Conservation (phyloP, 495 filamentous ascomycete species). For the Penicillium paxilli region DNA sequence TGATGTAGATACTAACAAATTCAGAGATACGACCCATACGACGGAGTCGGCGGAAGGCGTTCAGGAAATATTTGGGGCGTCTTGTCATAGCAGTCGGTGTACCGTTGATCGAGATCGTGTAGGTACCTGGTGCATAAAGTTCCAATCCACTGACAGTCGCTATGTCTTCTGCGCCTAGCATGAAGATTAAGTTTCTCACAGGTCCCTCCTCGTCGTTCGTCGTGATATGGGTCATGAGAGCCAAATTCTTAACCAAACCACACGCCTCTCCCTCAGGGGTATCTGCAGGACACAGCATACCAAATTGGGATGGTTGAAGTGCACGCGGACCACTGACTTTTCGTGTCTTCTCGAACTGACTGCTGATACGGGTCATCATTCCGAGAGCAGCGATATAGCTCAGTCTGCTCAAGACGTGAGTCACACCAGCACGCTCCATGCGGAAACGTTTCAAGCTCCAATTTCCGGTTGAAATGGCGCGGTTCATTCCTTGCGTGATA, state of each 20-base stretch:
- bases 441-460: conserved; percentile 97
- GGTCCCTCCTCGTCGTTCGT: conserved; percentile 91
- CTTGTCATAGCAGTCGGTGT: conserved; percentile 84
- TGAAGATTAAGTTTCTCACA: conserved; percentile 75
- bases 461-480: conserved; percentile 94
- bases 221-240: conserved; percentile 98
- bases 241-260: conserved; percentile 96
- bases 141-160: conserved; percentile 70
- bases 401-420: conserved; percentile 90
- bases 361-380: conserved; percentile 99
- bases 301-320: conserved; percentile 94
- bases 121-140: conserved; percentile 78
- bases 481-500: conserved; percentile 87
- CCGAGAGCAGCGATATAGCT: conserved; percentile 98
- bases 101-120: conserved; percentile 92
- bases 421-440: conserved; percentile 97
- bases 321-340: conserved; percentile 95
- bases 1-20: conserved; percentile 94
- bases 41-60: conserved; percentile 77
- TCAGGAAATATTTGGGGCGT: conserved; percentile 79
- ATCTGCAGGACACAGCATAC: conserved; percentile 95
- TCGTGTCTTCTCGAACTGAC: conserved; percentile 97
- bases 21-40: conserved; percentile 87
- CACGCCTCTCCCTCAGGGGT: conserved; percentile 98
- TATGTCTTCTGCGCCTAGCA: conserved; percentile 78